phyloP scores from a whole-genome alignment of 2,329 filamentous ascomycete species.

The Curvularia sp. region DNA sequence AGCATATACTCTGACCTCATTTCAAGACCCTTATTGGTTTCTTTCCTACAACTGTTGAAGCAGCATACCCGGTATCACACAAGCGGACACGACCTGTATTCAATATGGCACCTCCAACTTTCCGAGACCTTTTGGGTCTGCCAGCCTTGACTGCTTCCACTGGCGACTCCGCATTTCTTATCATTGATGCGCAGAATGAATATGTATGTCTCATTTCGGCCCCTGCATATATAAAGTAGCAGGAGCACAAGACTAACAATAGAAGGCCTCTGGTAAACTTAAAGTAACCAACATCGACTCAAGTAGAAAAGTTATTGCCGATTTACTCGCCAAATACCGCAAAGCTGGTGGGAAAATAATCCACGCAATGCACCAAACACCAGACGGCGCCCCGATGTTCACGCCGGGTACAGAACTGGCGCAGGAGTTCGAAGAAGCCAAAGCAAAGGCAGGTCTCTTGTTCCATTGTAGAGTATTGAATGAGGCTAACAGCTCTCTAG shows the following conservation, averaged over 20 bases:
- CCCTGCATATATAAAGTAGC: conserved; percentile 56
- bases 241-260: conserved; percentile 53
- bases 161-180: conserved; percentile 56
- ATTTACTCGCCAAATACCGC: conserved; percentile 68
- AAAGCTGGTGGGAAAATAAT: conserved; percentile 62
- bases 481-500: conserved; percentile 12
- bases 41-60: neutral
- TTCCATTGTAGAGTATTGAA: neutral
- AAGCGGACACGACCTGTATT: neutral
- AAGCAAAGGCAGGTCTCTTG: conserved; percentile 47
- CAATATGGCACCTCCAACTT: conserved; percentile 33
- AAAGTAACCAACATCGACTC: conserved; percentile 61
- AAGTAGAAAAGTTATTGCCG: conserved; percentile 64
- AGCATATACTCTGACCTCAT: neutral
- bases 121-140: conserved; percentile 63
- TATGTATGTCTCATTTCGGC: conserved; percentile 25
- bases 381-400: conserved; percentile 70
- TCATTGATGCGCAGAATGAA: conserved; percentile 20
- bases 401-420: conserved; percentile 67
- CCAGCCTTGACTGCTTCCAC: conserved; percentile 63
- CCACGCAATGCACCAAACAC: conserved; percentile 67
- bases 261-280: conserved; percentile 61
- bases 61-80: neutral
- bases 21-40: neutral
- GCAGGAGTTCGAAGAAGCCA: conserved; percentile 67